Evolutionary conservation across 1,284 basidiomycete species (phyloP).

Genomic region (Cryptococcus wingfieldii): DNA sequence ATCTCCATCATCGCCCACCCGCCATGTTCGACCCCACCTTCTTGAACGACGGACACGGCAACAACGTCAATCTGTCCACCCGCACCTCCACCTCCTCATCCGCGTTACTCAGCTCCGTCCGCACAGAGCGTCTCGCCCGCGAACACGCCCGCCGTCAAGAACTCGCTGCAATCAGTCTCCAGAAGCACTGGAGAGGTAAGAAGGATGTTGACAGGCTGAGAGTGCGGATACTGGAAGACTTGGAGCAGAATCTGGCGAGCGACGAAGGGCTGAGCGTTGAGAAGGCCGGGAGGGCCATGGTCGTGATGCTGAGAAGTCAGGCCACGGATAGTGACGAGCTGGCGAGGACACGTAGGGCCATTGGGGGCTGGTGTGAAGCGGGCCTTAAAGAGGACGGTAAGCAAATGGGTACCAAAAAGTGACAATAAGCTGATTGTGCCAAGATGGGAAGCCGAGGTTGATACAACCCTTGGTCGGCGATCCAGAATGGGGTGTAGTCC

Average conservation of each 20-base stretch:
- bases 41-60: constrained; percentile 1
- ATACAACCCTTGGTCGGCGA: neutral
- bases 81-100: constrained; percentile 33
- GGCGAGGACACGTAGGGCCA: constrained; percentile 5
- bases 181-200: constrained; percentile 43
- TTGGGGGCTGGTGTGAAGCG: constrained; percentile 20
- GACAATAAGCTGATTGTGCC: neutral
- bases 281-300: constrained; percentile 11
- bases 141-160: constrained; percentile 35
- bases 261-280: constrained; percentile 12
- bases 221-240: constrained; percentile 8
- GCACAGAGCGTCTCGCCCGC: constrained; percentile 36
- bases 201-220: constrained; percentile 3
- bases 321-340: constrained; percentile 3
- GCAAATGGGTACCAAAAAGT: no score
- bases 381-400: constrained; percentile 3
- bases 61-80: constrained; percentile 40
- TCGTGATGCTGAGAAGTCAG: constrained; percentile 7
- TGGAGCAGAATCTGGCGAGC: constrained; percentile 1
- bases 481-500: constrained; percentile 2
- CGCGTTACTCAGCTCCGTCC: constrained; percentile 29
- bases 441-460: constrained; percentile 3
- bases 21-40: constrained; percentile 1
- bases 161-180: constrained; percentile 30
- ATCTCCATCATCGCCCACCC: neutral